Percentiles rank a stretch among this genome's conserved stretches.
phyloP scores from a whole-genome alignment of 2,329 filamentous ascomycete species.

The Colletotrichum sp. region DNA sequence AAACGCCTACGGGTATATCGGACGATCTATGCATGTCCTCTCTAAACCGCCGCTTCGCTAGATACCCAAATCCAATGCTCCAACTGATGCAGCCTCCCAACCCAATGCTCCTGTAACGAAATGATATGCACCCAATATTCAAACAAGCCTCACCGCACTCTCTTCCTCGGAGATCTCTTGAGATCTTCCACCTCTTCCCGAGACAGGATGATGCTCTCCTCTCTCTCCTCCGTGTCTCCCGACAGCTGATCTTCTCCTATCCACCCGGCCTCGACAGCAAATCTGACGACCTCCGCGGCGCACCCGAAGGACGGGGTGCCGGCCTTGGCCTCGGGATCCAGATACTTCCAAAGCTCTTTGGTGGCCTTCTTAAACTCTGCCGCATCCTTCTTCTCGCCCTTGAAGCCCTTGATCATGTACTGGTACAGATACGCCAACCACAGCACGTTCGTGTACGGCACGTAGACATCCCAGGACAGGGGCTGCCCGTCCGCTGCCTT shows the following conservation, averaged over 20 bases:
- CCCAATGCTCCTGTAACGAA: background rate
- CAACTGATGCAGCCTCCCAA: background rate
- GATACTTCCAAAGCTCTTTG: slow-evolving; percentile 57
- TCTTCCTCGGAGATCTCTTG: slow-evolving; percentile 5
- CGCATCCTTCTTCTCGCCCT: slow-evolving; percentile 51
- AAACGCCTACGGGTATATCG: background rate
- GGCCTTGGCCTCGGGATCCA: slow-evolving; percentile 56
- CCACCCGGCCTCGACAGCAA: slow-evolving; percentile 64
- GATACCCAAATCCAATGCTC: background rate
- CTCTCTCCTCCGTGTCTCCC: slow-evolving; percentile 36
- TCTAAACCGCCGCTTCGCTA: background rate
- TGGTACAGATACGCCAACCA: slow-evolving; percentile 69
- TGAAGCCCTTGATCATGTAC: slow-evolving; percentile 54
- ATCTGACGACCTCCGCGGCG: slow-evolving; percentile 61
- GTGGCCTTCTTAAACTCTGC: slow-evolving; percentile 52
- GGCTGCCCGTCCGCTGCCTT: slow-evolving; percentile 40
- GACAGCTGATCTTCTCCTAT: slow-evolving; percentile 57
- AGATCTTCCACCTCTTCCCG: slow-evolving; percentile 29
- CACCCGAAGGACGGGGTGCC: slow-evolving; percentile 56
- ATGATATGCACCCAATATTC: background rate
- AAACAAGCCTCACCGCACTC: background rate
- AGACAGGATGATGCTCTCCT: slow-evolving; percentile 45
- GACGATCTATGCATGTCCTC: background rate
- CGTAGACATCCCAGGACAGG: slow-evolving; percentile 59
- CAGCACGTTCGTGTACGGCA: slow-evolving; percentile 68